A percentile compares a stretch with the other conserved stretches of the same genome.
phyloP scores from a whole-genome alignment of 139 green algal species.

The Picochlorum sp. region DNA sequence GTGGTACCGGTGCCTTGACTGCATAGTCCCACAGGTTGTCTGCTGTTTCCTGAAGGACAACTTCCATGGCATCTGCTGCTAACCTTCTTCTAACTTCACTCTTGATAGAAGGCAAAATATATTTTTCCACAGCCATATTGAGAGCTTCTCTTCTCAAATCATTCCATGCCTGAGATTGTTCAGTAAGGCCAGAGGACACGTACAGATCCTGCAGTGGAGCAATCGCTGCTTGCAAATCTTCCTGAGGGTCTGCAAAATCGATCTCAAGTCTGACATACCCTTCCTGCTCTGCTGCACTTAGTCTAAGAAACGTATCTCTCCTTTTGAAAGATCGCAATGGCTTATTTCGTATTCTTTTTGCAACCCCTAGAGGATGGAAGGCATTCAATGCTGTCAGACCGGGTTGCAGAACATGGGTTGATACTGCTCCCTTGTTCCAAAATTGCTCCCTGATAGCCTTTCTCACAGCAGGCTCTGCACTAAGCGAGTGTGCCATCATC shows the following conservation, averaged over 20 bases:
- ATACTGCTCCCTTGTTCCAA: conserved; percentile 36
- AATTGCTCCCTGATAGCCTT: conserved; percentile 26
- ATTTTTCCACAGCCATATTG: conserved; percentile 15
- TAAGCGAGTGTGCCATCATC: conserved; percentile 38
- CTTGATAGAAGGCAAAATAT: conserved; percentile 52
- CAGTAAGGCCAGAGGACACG: conserved; percentile 26
- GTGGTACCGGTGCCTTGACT: conserved; percentile 22
- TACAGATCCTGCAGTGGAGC: conserved; percentile 10
- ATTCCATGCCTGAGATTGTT: conserved; percentile 49
- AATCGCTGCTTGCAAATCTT: background rate
- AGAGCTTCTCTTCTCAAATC: conserved; percentile 48
- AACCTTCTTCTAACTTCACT: conserved; percentile 35
- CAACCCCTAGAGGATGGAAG: conserved; percentile 57
- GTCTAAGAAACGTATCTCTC: conserved; percentile 45
- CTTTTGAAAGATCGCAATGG: conserved; percentile 40
- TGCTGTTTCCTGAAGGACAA: conserved; percentile 7
- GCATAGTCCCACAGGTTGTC: conserved; percentile 45
- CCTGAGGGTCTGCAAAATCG: background rate
- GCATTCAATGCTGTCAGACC: conserved; percentile 51
- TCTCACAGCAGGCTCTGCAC: conserved; percentile 37
- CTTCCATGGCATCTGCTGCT: conserved; percentile 18
- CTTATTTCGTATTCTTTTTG: conserved; percentile 69
- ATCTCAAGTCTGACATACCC: conserved; percentile 40
- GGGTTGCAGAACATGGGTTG: conserved; percentile 44
- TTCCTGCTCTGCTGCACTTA: conserved; percentile 40